Evolutionary conservation across 2,329 filamentous ascomycete genomes (phyloP).

Genomic region (Cladorrhinum sp.): DNA sequence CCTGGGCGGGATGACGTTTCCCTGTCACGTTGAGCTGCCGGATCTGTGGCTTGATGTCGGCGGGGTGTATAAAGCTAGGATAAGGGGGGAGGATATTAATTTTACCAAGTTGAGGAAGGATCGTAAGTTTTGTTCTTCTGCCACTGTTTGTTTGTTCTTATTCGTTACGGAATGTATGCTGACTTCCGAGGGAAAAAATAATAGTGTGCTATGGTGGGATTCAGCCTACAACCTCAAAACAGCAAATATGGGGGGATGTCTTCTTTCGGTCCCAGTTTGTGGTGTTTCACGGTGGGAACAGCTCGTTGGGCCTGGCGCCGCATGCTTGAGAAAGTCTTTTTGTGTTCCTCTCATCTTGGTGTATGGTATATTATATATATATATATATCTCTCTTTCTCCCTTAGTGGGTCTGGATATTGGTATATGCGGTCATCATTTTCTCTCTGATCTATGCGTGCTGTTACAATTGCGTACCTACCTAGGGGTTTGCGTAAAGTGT

Average conservation of each 20-base stretch:
- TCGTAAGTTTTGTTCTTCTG: constrained; percentile 41
- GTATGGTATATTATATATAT: too few species aligned
- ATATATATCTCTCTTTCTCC: too few species aligned
- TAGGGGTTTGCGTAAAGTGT: too few species aligned
- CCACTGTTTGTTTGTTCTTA: too few species aligned
- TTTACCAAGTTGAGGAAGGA: constrained; percentile 50
- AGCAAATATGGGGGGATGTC: constrained; percentile 63
- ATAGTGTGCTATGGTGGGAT: constrained; percentile 65
- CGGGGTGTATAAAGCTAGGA: constrained; percentile 52
- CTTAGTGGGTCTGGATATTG: too few species aligned
- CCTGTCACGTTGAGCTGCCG: constrained; percentile 45
- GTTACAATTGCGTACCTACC: too few species aligned
- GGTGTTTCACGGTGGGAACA: constrained; percentile 2
- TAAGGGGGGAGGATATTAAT: constrained; percentile 52
- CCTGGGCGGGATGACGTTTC: constrained; percentile 45
- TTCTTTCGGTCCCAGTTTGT: constrained; percentile 41
- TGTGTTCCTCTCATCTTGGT: too few species aligned
- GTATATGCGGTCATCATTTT: too few species aligned
- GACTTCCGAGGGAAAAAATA: not conserved
- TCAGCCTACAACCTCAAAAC: constrained; percentile 53
- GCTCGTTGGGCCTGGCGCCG: constrained; percentile 1
- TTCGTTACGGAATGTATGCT: too few species aligned
- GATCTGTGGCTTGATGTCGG: constrained; percentile 56
- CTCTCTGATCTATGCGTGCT: too few species aligned
- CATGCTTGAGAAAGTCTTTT: not conserved